These are phyloP conservation scores for Canariomyces notabilis DNA, from an alignment of 2,329 filamentous ascomycete genomes.

Conservation along the genomic window DNA sequence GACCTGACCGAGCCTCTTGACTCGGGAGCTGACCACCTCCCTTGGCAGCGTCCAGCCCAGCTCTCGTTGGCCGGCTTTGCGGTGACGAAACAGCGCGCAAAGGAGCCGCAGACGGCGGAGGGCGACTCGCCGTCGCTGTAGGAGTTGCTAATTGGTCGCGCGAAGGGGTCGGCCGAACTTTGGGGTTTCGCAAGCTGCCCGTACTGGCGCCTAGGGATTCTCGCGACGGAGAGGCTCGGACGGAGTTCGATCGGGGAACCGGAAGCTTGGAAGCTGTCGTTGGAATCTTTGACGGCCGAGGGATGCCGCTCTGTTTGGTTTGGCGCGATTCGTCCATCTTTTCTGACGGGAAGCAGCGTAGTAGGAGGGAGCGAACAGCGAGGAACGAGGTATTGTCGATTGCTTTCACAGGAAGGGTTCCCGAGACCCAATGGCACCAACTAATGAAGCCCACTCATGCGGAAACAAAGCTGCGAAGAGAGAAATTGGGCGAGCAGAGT, in stretches of 20 bases:
- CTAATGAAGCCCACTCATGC: too few relatives aligned
- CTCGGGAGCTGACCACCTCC: slow-evolving; percentile 1
- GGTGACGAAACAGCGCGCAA: slow-evolving; percentile 21
- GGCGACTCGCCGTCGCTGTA: slow-evolving; percentile 1
- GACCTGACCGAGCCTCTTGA: slow-evolving; percentile 10
- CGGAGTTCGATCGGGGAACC: slow-evolving; percentile 20
- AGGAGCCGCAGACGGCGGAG: slow-evolving; percentile 14
- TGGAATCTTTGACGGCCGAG: slow-evolving; percentile 25
- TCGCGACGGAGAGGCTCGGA: slow-evolving; percentile 21
- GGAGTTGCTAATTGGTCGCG: slow-evolving; percentile 33
- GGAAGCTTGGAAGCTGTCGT: slow-evolving; percentile 24
- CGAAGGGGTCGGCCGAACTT: slow-evolving; percentile 38
- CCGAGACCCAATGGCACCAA: too few relatives aligned
- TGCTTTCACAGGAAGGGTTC: too few relatives aligned
- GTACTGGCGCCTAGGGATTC: slow-evolving; percentile 15
- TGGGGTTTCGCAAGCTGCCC: slow-evolving; percentile 33
- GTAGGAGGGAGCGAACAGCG: not conserved
- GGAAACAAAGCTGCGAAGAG: too few relatives aligned
- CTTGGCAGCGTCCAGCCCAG: slow-evolving; percentile 4
- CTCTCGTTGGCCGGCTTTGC: slow-evolving; percentile 13
- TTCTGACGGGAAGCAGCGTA: slow-evolving; percentile 3
- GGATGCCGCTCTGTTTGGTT: slow-evolving; percentile 21
- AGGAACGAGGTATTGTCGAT: too few relatives aligned
- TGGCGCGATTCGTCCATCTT: slow-evolving; percentile 22
- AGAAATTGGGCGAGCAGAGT: too few relatives aligned